Evolutionary conservation across 2,329 filamentous ascomycete genomes (phyloP), one percentile per base, ranked within the genome.

Genomic region (Alternaria longipes): DNA sequence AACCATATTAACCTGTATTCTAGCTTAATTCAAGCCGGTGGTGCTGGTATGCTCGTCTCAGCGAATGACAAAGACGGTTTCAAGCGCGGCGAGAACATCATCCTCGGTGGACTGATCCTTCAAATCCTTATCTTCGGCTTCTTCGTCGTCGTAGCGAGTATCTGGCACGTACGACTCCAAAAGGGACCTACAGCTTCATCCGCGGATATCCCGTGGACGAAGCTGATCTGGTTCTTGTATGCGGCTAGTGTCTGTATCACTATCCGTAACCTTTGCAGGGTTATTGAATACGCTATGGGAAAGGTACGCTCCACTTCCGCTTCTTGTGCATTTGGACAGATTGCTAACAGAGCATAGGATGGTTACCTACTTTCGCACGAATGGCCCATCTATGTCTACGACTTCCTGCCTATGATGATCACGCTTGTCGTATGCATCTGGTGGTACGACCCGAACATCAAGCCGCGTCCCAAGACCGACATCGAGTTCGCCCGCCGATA

Each of bases 111-210:
- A 2, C 76, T 90, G 3, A 71, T 85, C 32, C 72, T 89, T 16
- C 88, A 90, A 69, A 80, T 90, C 24, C 40, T 86, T 42, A 82
- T 86, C 56, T 89, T 90, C 62, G 81, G 80, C 22, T 74, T 88
- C 36, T 90, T 90, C 67, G 74, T 85, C 36, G 57, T 82, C 5
- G 81, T 82, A 1, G 80, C 84, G 0, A 64, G 80, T 3, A 60
- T 84, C 1, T 87, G 88, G 74, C 83, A 89, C 63, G 53, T 64
- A 3, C 78, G 83, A 4, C 78, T 86, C n/a, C 60, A 50, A 1
- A 70, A 65, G 7, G 42, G 63, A 5, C 79, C 66, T 12, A 71
- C 80, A 0, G 79, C 76, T 32, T 49, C 64, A 7, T 59, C 58
- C 0, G 45, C 56, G 1, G 56, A 71, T 20, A 56, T 78, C 9